These are phyloP conservation scores for Paratrimastix pyriformis DNA, from an alignment of 78 protist genomes.

Conservation along the genomic window DNA sequence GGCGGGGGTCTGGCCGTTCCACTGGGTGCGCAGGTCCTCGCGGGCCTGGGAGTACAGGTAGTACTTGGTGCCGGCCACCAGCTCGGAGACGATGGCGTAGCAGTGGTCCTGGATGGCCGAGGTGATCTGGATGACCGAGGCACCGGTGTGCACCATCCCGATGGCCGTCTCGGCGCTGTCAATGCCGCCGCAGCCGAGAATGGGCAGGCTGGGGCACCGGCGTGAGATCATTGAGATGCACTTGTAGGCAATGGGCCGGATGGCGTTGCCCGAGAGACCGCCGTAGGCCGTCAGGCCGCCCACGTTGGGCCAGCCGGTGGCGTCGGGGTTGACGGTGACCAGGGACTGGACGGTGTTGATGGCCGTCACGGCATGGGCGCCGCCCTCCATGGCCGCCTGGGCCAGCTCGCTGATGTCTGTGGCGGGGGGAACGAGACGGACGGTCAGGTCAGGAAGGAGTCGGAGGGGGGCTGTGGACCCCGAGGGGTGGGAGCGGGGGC, in stretches of 20 bases:
- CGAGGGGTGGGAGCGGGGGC: too few relatives aligned
- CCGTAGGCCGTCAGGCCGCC: slow-evolving; percentile 21
- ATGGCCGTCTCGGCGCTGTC: slow-evolving; percentile 9
- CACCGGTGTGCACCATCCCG: not conserved
- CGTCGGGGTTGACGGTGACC: not conserved
- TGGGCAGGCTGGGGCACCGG: not conserved
- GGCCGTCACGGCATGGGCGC: slow-evolving; percentile 8
- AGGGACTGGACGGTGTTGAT: slow-evolving; percentile 14
- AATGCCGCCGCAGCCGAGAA: slow-evolving; percentile 10
- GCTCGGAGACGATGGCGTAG: slow-evolving; percentile 18
- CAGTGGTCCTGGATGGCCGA: slow-evolving; percentile 10
- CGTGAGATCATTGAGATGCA: not conserved
- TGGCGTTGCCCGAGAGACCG: slow-evolving; percentile 17
- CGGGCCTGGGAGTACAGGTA: slow-evolving; percentile 8
- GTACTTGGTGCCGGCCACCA: slow-evolving; percentile 11
- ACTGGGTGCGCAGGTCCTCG: not conserved
- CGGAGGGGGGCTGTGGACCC: too few relatives aligned
- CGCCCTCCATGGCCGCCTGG: slow-evolving; percentile 22
- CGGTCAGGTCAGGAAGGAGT: too few relatives aligned
- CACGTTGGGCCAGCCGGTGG: slow-evolving; percentile 1
- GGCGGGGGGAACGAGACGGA: not conserved
- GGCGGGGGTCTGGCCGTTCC: too few relatives aligned
- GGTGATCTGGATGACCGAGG: slow-evolving; percentile 17
- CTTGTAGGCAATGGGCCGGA: slow-evolving; percentile 12
- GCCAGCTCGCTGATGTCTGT: slow-evolving; percentile 14